Base-by-base conservation (phyloP, 768 basidiomycete species). In the Pulveroboletus sp. region DNA sequence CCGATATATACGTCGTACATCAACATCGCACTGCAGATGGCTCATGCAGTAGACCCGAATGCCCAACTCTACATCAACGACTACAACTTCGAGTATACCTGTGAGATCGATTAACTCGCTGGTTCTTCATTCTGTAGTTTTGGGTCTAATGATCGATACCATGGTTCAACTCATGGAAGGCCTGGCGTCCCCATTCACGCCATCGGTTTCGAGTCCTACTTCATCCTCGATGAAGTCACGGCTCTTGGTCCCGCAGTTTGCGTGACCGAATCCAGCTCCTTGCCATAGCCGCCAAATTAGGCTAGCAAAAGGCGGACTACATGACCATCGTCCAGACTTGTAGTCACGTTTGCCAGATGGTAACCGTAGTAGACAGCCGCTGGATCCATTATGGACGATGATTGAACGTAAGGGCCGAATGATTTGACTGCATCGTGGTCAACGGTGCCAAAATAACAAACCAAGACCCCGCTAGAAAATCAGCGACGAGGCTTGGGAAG, bases 181-280 rank as follows among this genome's bases (percentile, higher is more conserved):
- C 17, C 75, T 84, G 75, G 74, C 20, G 73, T 73, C 1, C 82
- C 83, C 6, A 70, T 85, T 56, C 77, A 83, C 58, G 83, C 81
- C 34, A 68, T 86, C 39, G 83, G 83, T 48, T 70, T 83, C 46
- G 77, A 84, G 67, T 66, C 71, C 43, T 83, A 85, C 63, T 70
- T 83, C 53, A 78, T 81, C 57, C 76, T 83, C 23, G 82, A 81
- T 19, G 58, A 75, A 52, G 71, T 85, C 60, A 74, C 78, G 12
- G 75, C 75, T 11, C 76, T 84, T 23, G 82, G 85, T 5, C 68
- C 86, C 36, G 83, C 85, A 56, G 78, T 85, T 22, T 83, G 82
- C 10, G 77, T 85, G 80, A 80, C 57, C 73, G 83, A 42, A 81
- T 83, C 72, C 72, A 71, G 8, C 56, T 53, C 11, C 82, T 82